Percentiles rank a stretch among this genome's conserved stretches.
phyloP scores from a whole-genome alignment of 352 stramenopile species.

The Globisporangium spiculum region DNA sequence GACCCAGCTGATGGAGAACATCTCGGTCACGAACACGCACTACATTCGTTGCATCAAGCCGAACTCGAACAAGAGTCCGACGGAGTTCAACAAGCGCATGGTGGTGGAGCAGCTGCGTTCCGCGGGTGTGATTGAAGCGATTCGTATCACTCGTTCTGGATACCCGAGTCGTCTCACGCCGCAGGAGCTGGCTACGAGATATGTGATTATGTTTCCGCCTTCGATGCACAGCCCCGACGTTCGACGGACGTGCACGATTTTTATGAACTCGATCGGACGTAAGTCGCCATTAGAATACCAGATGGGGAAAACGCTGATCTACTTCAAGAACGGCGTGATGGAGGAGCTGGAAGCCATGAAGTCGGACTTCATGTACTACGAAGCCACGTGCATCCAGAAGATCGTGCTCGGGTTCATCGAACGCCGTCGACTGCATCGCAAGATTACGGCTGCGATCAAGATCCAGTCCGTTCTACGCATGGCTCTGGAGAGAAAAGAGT shows the following conservation, averaged over 20 bases:
- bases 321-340: conserved; percentile 95
- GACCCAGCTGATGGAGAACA: conserved; percentile 85
- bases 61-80: conserved; percentile 84
- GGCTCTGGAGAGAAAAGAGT: conserved; percentile 73
- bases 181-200: conserved; percentile 74
- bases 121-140: conserved; percentile 90
- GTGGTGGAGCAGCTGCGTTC: conserved; percentile 90
- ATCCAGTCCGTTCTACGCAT: conserved; percentile 83
- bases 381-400: conserved; percentile 85
- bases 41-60: conserved; percentile 90
- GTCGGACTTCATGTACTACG: conserved; percentile 89
- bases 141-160: conserved; percentile 88
- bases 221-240: conserved; percentile 83
- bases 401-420: conserved; percentile 80
- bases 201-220: conserved; percentile 88
- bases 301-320: conserved; percentile 94
- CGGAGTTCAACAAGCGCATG: conserved; percentile 89
- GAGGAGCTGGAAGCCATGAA: conserved; percentile 94
- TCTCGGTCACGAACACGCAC: conserved; percentile 78
- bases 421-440: conserved; percentile 58
- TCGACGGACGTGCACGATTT: conserved; percentile 69
- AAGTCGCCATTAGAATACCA: conserved; percentile 86
- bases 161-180: conserved; percentile 91
- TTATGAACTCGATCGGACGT: conserved; percentile 81
- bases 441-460: conserved; percentile 65